A percentile compares a stretch with the other conserved stretches of the same genome.
Conservation (phyloP, 108 stramenopile species). For the Pseudonitzschia multistriata region DNA sequence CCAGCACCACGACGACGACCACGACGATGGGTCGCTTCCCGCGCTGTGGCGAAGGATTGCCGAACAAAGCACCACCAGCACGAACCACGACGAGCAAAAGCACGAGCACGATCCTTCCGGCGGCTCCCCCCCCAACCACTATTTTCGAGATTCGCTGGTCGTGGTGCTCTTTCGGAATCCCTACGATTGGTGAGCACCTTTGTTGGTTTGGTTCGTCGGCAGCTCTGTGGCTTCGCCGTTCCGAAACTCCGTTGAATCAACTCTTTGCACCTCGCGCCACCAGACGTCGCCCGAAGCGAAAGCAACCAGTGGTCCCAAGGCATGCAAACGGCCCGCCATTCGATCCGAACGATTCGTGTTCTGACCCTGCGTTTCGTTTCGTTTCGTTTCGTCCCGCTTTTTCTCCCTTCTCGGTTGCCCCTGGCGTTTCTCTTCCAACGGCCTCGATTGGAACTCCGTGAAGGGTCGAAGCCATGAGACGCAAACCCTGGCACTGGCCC, state of each 20-base stretch:
- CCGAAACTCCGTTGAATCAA: no score
- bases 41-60: background rate
- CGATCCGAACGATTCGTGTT: background rate
- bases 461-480: slow-evolving; percentile 38
- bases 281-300: no score
- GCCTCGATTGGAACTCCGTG: no score
- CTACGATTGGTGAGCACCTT: slow-evolving; percentile 13
- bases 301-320: no score
- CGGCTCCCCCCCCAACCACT: background rate
- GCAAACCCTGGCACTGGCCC: slow-evolving; percentile 34
- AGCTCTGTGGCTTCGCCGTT: no score
- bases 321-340: no score
- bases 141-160: slow-evolving; percentile 7
- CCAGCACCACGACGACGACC: background rate
- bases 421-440: no score
- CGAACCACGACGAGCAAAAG: background rate
- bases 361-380: background rate
- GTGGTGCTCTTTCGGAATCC: slow-evolving; percentile 15
- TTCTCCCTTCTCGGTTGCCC: no score
- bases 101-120: no score
- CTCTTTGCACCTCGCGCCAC: no score
- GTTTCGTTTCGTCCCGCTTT: background rate
- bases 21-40: background rate
- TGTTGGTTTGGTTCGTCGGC: background rate
- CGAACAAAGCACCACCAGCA: background rate